These are phyloP conservation scores for Botryotinia convoluta DNA, from an alignment of 2,329 filamentous ascomycete species.

Conservation along the genomic window DNA sequence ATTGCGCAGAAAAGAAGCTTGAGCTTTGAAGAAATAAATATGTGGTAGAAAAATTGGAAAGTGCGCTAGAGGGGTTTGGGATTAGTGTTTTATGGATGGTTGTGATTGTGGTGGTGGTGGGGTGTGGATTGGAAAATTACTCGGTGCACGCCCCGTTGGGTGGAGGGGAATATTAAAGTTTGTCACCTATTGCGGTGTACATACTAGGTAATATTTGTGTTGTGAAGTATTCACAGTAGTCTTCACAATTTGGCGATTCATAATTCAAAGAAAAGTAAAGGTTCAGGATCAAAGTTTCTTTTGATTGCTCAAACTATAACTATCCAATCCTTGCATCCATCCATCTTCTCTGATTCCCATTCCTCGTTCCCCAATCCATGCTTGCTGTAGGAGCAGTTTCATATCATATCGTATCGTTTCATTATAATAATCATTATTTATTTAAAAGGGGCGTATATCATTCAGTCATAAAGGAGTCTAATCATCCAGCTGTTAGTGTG, in stretches of 20 bases:
- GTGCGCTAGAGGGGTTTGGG: neutral
- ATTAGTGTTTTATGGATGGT: neutral
- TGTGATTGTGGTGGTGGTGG: neutral
- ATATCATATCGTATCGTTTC: neutral
- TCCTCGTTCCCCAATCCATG: neutral
- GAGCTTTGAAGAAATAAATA: neutral
- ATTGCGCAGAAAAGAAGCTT: neutral
- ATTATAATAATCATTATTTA: conserved; percentile 16
- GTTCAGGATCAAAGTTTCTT: neutral
- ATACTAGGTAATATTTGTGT: no score
- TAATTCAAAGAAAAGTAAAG: neutral
- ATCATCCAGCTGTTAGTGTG: neutral
- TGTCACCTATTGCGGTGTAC: no score
- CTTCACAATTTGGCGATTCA: neutral
- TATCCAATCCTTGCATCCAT: neutral
- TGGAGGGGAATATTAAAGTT: neutral
- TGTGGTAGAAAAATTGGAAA: neutral
- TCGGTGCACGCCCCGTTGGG: neutral
- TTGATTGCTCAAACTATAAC: neutral
- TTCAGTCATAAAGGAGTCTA: conserved; percentile 21
- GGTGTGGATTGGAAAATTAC: neutral
- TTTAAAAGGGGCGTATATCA: conserved; percentile 18
- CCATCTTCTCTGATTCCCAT: neutral
- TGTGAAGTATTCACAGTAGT: neutral
- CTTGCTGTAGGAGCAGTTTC: conserved; percentile 5